These are phyloP conservation scores for Polyrhizophydium stewartii DNA, from an alignment of 371 early-diverging fungal genomes.

Conservation along the genomic window DNA sequence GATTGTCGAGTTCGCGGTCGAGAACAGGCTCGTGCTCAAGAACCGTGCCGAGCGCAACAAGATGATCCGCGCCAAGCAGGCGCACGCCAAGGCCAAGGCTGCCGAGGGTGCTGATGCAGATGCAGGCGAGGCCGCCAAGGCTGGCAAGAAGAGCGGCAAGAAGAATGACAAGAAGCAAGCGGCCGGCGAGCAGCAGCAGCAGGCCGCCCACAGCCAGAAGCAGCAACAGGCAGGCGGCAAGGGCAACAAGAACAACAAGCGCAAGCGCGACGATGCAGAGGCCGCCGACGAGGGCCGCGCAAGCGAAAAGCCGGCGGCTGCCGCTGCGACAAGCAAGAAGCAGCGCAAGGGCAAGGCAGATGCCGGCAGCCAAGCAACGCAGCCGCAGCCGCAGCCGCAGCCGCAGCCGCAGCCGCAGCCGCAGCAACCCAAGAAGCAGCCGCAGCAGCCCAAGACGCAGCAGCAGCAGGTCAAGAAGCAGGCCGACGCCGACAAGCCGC, in stretches of 20 bases:
- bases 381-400: neutral
- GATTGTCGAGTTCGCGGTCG: conserved; percentile 89
- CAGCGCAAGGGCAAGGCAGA: conserved; percentile 2
- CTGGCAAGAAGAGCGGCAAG: conserved; percentile 1
- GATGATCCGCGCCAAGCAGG: conserved; percentile 5
- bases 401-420: neutral
- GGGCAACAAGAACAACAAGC: conserved; percentile 1
- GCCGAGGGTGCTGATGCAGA: conserved; percentile 3
- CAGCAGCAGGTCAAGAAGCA: neutral
- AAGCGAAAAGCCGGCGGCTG: neutral
- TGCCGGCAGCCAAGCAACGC: neutral
- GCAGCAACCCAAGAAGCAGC: no score
- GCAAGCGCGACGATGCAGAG: neutral
- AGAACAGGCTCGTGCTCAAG: conserved; percentile 79
- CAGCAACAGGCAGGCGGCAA: neutral
- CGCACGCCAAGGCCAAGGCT: neutral
- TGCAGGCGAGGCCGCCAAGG: neutral
- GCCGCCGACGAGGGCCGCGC: neutral
- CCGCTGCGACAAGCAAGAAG: neutral
- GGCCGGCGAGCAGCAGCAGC: no score
- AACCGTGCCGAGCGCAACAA: conserved; percentile 51
- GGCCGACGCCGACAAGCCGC: neutral
- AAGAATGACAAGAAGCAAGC: conserved; percentile 5
- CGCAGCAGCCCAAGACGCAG: neutral
- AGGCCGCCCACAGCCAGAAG: conserved; percentile 1